A percentile compares a stretch with the other conserved stretches of the same genome.
Evolutionary conservation across 73 alveolate species (phyloP).

Genomic region (Durusdinium trenchii): DNA sequence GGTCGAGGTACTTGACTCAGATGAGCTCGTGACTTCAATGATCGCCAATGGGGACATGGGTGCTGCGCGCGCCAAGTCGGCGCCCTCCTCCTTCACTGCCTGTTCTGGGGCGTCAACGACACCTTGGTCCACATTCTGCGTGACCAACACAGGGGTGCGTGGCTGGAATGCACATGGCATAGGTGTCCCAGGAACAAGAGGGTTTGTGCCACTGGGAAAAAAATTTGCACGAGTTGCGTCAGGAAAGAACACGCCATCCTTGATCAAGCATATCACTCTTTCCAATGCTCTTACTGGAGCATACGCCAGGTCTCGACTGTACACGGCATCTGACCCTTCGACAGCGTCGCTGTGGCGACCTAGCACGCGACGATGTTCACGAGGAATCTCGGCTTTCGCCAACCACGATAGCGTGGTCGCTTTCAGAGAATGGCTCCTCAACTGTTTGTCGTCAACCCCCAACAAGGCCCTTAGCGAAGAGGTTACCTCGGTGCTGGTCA

Average conservation of each 20-base stretch:
- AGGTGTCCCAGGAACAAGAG: background rate
- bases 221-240: background rate
- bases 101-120: background rate
- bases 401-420: background rate
- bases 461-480: background rate
- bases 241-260: background rate
- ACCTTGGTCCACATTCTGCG: background rate
- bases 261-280: background rate
- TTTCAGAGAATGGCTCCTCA: background rate
- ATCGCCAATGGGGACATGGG: background rate
- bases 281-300: background rate
- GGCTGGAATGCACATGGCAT: background rate
- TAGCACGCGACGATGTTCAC: background rate
- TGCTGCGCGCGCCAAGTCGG: background rate
- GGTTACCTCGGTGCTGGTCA: background rate
- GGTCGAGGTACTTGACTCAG: background rate
- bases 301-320: background rate
- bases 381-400: background rate
- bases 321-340: background rate
- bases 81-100: background rate
- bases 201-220: background rate
- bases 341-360: background rate
- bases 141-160: background rate
- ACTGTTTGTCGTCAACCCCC: background rate
- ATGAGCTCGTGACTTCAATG: background rate